A percentile compares a stretch with the other conserved stretches of the same genome.
Evolutionary conservation across 2,329 filamentous ascomycete species (phyloP).

Genomic region (Colletotrichum brevisporum): DNA sequence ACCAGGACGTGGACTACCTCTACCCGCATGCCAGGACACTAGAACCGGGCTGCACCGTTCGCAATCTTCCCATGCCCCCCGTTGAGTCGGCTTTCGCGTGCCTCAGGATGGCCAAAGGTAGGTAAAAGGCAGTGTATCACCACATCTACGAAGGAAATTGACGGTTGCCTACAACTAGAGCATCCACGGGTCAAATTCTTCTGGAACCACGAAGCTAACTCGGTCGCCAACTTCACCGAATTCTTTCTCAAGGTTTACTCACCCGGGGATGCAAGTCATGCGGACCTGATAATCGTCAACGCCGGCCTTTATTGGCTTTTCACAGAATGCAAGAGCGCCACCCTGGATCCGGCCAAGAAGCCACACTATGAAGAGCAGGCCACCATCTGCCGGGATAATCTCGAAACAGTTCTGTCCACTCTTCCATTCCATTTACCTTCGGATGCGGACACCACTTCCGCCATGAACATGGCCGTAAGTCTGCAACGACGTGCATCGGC

Average conservation of each 20-base stretch:
- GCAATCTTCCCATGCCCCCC: conserved; percentile 38
- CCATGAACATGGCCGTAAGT: conserved; percentile 43
- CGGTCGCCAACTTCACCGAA: conserved; percentile 39
- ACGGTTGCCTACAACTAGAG: neutral
- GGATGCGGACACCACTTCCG: conserved; percentile 39
- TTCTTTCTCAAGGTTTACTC: conserved; percentile 44
- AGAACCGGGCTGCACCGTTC: conserved; percentile 18
- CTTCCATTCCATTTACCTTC: conserved; percentile 42
- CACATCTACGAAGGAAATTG: neutral
- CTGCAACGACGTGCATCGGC: no score
- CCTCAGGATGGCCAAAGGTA: conserved; percentile 39
- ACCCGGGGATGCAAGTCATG: conserved; percentile 37
- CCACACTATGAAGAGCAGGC: conserved; percentile 39
- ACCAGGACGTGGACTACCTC: conserved; percentile 29
- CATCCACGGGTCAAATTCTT: conserved; percentile 11
- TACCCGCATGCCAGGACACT: conserved; percentile 26
- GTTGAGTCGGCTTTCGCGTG: conserved; percentile 36
- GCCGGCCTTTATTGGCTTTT: conserved; percentile 44
- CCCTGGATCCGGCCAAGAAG: conserved; percentile 24
- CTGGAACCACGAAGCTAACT: conserved; percentile 28
- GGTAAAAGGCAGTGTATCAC: neutral
- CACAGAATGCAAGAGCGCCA: conserved; percentile 40
- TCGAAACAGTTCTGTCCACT: conserved; percentile 43
- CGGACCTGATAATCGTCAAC: conserved; percentile 44
- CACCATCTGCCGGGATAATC: conserved; percentile 40